Conservation (phyloP, 2,329 filamentous ascomycete species). For the Curvularia sp. region DNA sequence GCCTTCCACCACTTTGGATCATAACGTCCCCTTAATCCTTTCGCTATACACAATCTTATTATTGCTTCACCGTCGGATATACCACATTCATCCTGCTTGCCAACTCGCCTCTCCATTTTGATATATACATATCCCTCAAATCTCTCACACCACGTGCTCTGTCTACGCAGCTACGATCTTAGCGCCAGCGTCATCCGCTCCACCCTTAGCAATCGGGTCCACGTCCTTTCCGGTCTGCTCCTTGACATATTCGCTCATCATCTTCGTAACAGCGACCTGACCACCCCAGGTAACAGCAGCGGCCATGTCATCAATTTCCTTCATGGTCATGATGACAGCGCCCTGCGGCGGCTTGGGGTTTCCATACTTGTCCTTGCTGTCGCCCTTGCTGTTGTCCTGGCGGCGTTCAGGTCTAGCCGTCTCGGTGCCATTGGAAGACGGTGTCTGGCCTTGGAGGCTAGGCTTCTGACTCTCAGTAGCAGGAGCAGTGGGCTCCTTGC, state of each 20-base stretch:
- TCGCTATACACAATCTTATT: not conserved
- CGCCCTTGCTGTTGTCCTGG: conserved; percentile 30
- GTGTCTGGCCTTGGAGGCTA: conserved; percentile 9
- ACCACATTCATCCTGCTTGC: not conserved
- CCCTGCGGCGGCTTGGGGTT: conserved; percentile 32
- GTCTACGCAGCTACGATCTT: conserved; percentile 6
- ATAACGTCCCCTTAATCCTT: not conserved
- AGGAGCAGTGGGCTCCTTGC: conserved; percentile 15
- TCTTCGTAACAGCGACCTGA: conserved; percentile 42
- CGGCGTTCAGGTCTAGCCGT: conserved; percentile 15
- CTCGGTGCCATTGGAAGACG: conserved; percentile 23
- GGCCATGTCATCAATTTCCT: conserved; percentile 45
- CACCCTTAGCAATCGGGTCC: not conserved
- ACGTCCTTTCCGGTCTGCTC: conserved; percentile 32
- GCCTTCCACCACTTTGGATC: not conserved
- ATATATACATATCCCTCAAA: not conserved
- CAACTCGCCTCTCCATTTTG: not conserved
- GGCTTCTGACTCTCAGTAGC: conserved; percentile 16
- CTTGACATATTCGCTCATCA: conserved; percentile 48
- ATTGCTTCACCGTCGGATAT: not conserved
- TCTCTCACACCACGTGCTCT: not conserved
- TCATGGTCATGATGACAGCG: conserved; percentile 45
- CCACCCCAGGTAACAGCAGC: conserved; percentile 36
- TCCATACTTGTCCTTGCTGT: conserved; percentile 34
- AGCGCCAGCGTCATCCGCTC: not conserved